Conservation (phyloP, 139 green algal genomes). For the Haematococcus lacustris region DNA sequence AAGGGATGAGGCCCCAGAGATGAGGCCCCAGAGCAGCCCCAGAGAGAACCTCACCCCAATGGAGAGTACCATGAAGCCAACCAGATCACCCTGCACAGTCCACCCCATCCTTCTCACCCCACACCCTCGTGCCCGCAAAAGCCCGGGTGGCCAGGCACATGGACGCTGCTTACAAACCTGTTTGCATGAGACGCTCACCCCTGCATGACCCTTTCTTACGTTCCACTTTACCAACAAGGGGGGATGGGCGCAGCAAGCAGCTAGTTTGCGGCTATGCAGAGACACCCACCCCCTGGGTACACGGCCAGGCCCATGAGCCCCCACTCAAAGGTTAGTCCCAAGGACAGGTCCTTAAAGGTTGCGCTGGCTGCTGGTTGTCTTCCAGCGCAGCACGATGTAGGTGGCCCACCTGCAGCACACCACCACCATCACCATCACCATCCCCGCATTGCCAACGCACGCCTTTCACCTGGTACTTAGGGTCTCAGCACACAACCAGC, state of each 20-base stretch:
- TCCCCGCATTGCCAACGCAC: neutral
- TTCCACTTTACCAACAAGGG: neutral
- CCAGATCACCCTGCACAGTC: neutral
- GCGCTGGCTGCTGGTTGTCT: neutral
- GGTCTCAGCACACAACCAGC: neutral
- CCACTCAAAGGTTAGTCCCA: neutral
- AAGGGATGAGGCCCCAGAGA: no score
- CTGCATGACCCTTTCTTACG: neutral
- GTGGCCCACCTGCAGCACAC: slow-evolving; percentile 10
- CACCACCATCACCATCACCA: no score
- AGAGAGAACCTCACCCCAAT: no score
- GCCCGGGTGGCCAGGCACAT: neutral
- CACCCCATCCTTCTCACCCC: no score
- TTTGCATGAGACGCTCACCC: neutral
- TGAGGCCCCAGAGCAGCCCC: no score
- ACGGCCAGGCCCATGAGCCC: neutral
- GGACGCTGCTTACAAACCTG: no score
- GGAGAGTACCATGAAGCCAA: neutral
- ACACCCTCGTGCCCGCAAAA: neutral
- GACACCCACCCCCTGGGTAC: neutral
- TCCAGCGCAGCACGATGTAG: slow-evolving; percentile 8
- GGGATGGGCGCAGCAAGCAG: neutral
- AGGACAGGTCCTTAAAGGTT: neutral
- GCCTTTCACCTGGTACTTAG: no score
- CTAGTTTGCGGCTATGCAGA: neutral